Evolutionary conservation across 1,284 basidiomycete species (phyloP).

Genomic region (Cystobasidium sp.): DNA sequence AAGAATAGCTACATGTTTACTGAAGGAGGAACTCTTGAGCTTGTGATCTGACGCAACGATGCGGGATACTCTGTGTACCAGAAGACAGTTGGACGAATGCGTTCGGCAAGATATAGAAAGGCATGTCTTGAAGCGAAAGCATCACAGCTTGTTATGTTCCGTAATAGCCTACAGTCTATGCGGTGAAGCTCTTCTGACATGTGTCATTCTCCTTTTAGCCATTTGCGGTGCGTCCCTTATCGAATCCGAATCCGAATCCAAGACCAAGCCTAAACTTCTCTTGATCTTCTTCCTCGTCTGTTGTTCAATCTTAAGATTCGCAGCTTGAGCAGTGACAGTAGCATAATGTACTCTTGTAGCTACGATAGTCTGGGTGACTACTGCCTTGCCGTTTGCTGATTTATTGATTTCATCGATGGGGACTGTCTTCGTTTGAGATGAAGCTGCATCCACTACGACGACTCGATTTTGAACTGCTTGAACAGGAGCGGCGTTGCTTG

Average conservation of each 20-base stretch:
- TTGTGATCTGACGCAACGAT: no score
- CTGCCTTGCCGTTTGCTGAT: background rate
- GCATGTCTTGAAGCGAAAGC: no score
- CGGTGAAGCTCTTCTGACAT: constrained; percentile 11
- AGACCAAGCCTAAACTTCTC: background rate
- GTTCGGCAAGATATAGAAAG: no score
- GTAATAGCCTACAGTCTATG: background rate
- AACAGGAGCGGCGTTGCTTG: constrained; percentile 3
- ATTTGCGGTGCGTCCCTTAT: background rate
- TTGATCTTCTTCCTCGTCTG: background rate
- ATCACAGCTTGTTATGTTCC: background rate
- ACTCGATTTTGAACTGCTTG: constrained; percentile 5
- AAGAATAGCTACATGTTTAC: no score
- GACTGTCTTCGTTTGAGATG: background rate
- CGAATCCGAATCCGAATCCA: background rate
- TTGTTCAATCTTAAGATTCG: background rate
- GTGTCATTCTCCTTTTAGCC: constrained; percentile 13
- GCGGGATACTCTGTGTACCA: no score
- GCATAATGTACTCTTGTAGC: constrained; percentile 24
- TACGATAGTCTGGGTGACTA: constrained; percentile 1
- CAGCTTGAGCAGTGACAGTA: constrained; percentile 30
- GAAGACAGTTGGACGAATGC: no score
- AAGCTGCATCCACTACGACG: constrained; percentile 7
- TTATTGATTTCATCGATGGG: background rate
- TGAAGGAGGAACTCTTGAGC: no score